A percentile compares a stretch with the other conserved stretches of the same genome.
These are phyloP conservation scores for Schwanniomyces polymorphus DNA, from an alignment of 805 yeast genomes.

Conservation along the genomic window DNA sequence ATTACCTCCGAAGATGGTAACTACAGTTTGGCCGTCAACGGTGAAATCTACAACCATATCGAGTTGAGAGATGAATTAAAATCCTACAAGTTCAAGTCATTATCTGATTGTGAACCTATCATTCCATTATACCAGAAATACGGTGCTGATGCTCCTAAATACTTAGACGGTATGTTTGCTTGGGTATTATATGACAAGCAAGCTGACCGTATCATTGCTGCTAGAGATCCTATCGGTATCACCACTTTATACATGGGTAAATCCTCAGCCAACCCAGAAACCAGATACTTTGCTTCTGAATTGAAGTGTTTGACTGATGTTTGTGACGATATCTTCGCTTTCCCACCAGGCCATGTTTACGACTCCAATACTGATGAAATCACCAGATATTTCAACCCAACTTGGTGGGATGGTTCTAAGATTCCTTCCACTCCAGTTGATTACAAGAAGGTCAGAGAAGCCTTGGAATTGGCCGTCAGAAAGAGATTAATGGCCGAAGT, in stretches of 20 bases:
- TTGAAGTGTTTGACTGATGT: slow-evolving; percentile 91
- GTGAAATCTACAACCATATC: slow-evolving; percentile 98
- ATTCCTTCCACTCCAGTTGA: slow-evolving; percentile 80
- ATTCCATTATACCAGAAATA: slow-evolving; percentile 88
- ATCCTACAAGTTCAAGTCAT: slow-evolving; percentile 77
- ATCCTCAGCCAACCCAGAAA: slow-evolving; percentile 61
- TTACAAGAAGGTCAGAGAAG: slow-evolving; percentile 66
- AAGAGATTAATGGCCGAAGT: slow-evolving; percentile 99
- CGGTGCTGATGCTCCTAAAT: slow-evolving; percentile 86
- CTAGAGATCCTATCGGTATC: slow-evolving; percentile 98
- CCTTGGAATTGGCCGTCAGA: slow-evolving; percentile 92
- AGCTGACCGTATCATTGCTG: slow-evolving; percentile 88
- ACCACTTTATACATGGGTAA: slow-evolving; percentile 96
- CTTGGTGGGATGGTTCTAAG: slow-evolving; percentile 86
- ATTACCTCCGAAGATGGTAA: slow-evolving; percentile 77
- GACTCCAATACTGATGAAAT: slow-evolving; percentile 86
- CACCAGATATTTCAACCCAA: slow-evolving; percentile 86
- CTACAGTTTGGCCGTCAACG: slow-evolving; percentile 84
- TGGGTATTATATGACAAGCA: slow-evolving; percentile 85
- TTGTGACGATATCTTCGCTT: slow-evolving; percentile 88
- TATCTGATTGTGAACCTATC: slow-evolving; percentile 96
- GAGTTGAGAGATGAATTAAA: slow-evolving; percentile 73
- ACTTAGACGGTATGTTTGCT: slow-evolving; percentile 98
- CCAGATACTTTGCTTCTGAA: slow-evolving; percentile 91
- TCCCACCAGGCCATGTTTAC: slow-evolving; percentile 98